These are phyloP conservation scores for Aureobasidium leucospermi DNA, from an alignment of 2,329 filamentous ascomycete species.

Conservation along the genomic window DNA sequence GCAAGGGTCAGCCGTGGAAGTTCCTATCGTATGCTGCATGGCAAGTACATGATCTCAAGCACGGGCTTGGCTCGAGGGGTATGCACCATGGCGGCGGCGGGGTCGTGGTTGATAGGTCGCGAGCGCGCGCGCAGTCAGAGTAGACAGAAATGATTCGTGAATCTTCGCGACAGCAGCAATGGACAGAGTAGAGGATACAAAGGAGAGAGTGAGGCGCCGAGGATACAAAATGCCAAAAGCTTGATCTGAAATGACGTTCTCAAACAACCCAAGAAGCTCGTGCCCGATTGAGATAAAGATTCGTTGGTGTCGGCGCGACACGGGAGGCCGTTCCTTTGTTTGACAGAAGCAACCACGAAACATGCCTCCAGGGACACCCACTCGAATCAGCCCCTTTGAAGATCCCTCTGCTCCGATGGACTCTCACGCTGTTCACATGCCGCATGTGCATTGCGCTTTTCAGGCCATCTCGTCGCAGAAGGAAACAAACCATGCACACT, in stretches of 20 bases:
- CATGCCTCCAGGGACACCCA: background rate
- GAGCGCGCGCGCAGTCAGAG: background rate
- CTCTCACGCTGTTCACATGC: background rate
- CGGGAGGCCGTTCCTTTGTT: background rate
- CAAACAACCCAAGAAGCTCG: constrained; percentile 9
- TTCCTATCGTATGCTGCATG: background rate
- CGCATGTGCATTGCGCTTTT: background rate
- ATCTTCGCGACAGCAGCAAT: background rate
- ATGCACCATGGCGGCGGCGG: constrained; percentile 14
- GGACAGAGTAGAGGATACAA: background rate
- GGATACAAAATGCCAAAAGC: constrained; percentile 8
- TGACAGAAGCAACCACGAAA: background rate
- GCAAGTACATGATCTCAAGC: constrained; percentile 37
- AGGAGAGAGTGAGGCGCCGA: constrained; percentile 1
- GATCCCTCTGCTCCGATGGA: too few relatives aligned
- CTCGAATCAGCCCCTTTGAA: background rate
- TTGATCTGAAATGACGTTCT: constrained; percentile 8
- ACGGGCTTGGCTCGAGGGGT: constrained; percentile 22
- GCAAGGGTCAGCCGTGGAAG: background rate
- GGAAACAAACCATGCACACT: background rate
- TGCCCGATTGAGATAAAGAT: constrained; percentile 8
- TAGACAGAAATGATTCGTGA: background rate
- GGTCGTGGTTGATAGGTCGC: background rate
- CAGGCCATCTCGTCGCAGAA: background rate
- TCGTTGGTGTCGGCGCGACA: constrained; percentile 7